Conservation (phyloP, 2,329 filamentous ascomycete species). For the Colletotrichum sojae region DNA sequence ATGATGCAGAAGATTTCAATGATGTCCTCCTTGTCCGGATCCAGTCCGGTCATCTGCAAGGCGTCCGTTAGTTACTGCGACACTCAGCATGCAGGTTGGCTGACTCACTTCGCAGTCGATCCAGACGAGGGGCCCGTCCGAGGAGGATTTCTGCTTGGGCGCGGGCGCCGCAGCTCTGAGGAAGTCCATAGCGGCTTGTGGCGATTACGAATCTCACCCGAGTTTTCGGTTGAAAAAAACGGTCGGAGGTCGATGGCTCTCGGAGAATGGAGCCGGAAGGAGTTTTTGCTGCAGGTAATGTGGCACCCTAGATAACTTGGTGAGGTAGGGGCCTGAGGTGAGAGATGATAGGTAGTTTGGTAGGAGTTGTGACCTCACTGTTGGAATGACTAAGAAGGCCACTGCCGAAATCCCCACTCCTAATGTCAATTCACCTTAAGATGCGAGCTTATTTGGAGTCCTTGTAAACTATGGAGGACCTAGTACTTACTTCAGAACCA, state of each 20-base stretch:
- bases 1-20: constrained; percentile 94
- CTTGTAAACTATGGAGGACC: too few species aligned
- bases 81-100: background rate
- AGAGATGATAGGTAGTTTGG: too few species aligned
- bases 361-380: too few species aligned
- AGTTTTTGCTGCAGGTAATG: too few species aligned
- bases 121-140: constrained; percentile 81
- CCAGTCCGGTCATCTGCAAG: constrained; percentile 87
- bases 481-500: too few species aligned
- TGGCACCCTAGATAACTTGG: too few species aligned
- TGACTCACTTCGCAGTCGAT: constrained; percentile 76
- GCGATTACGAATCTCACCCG: background rate
- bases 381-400: too few species aligned
- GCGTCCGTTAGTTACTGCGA: background rate
- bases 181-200: constrained; percentile 32
- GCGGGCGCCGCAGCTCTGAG: constrained; percentile 20
- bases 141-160: constrained; percentile 26
- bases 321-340: too few species aligned
- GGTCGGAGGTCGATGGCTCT: background rate
- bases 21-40: constrained; percentile 84
- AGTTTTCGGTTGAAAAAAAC: background rate
- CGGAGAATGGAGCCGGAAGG: background rate
- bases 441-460: too few species aligned
- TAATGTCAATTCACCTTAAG: too few species aligned
- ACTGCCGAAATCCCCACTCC: too few species aligned